Percentiles rank a stretch among this genome's conserved stretches.
Evolutionary conservation across 2,329 filamentous ascomycete genomes (phyloP).

Genomic region (Scedosporium minutisporum): DNA sequence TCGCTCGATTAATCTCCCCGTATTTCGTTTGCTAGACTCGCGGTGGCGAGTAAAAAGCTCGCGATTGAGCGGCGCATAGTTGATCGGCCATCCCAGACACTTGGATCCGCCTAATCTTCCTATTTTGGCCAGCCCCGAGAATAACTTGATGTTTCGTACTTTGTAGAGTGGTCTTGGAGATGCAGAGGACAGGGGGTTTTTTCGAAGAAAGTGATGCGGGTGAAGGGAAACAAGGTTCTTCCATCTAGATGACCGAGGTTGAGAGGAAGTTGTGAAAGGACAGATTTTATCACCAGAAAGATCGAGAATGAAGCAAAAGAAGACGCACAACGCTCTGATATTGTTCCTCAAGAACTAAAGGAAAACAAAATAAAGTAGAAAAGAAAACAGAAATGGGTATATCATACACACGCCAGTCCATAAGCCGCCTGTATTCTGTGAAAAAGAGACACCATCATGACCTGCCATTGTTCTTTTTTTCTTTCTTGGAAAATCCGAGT

Average conservation of each 20-base stretch:
- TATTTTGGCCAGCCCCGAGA: background rate
- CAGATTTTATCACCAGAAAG: background rate
- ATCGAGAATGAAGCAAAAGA: background rate
- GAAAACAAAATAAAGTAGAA: background rate
- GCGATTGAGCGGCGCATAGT: background rate
- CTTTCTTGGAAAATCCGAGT: background rate
- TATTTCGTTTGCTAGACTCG: no score
- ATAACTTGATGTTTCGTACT: background rate
- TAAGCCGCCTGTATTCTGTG: background rate
- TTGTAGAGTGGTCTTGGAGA: background rate
- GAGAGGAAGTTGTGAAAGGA: background rate
- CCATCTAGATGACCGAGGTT: no score
- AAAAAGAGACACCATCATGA: background rate
- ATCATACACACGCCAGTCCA: background rate
- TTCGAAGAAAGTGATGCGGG: no score
- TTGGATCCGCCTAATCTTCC: background rate
- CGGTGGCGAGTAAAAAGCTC: no score
- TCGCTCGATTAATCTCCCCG: no score
- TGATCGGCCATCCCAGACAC: background rate
- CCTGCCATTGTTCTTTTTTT: background rate
- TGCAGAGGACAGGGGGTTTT: background rate
- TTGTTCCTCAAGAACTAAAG: background rate
- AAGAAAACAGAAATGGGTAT: slow-evolving; percentile 1
- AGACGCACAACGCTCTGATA: background rate
- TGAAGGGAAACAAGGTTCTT: no score